Evolutionary conservation across 2,329 filamentous ascomycete species (phyloP).

Genomic region (Verticillium zaregamsianum): DNA sequence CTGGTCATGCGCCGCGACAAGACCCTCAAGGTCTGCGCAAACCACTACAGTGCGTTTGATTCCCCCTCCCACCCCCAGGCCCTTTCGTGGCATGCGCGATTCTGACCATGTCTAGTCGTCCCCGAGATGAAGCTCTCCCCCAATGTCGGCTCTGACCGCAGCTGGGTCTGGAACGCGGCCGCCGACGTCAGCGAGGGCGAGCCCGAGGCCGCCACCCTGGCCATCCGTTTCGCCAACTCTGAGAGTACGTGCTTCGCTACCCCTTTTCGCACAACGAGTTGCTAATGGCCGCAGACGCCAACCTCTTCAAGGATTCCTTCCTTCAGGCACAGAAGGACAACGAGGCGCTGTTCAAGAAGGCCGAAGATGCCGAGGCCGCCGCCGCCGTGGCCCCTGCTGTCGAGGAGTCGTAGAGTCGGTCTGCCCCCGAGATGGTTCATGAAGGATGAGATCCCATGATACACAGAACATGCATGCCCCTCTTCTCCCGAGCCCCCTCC

Average conservation of each 20-base stretch:
- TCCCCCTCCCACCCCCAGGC: not conserved
- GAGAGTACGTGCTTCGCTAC: slow-evolving; percentile 65
- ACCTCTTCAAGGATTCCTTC: slow-evolving; percentile 96
- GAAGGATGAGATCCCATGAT: not conserved
- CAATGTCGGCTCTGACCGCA: slow-evolving; percentile 96
- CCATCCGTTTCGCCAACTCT: slow-evolving; percentile 95
- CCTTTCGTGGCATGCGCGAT: not conserved
- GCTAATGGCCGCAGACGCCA: slow-evolving; percentile 67
- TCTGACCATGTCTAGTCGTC: slow-evolving; percentile 58
- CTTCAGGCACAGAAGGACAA: slow-evolving; percentile 97
- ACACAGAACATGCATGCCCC: not conserved
- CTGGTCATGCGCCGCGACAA: slow-evolving; percentile 99
- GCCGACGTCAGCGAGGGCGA: slow-evolving; percentile 98
- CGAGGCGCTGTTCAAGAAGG: slow-evolving; percentile 72
- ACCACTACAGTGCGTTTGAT: slow-evolving; percentile 84
- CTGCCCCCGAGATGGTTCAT: not conserved
- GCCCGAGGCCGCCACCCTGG: slow-evolving; percentile 91
- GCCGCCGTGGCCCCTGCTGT: slow-evolving; percentile 17
- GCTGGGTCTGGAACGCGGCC: slow-evolving; percentile 98
- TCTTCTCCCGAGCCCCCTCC: not conserved
- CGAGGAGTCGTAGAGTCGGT: slow-evolving; percentile 5
- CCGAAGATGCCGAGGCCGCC: slow-evolving; percentile 21
- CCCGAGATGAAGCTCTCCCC: slow-evolving; percentile 98
- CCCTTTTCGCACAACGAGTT: not conserved
- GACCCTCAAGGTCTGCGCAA: slow-evolving; percentile 99